Conservation (phyloP, 2,329 filamentous ascomycete genomes). For the Sporothrix inflata region DNA sequence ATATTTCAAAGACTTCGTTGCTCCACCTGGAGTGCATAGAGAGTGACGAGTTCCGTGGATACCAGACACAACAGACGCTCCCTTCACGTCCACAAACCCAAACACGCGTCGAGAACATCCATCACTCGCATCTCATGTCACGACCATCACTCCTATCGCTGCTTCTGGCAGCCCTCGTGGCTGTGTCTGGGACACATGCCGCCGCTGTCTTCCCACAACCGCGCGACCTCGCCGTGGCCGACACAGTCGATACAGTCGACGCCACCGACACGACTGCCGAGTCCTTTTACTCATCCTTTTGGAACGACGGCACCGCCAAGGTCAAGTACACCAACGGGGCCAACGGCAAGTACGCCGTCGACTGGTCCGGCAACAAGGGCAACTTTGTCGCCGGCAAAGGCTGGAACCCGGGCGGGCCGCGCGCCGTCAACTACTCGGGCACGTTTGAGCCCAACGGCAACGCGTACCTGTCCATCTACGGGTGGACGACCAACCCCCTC, state of each 20-base stretch:
- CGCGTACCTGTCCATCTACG: constrained; percentile 39
- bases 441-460: constrained; percentile 53
- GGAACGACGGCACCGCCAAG: constrained; percentile 47
- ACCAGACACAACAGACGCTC: no score
- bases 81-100: neutral
- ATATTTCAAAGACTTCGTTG: no score
- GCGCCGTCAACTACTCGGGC: constrained; percentile 54
- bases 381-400: constrained; percentile 63
- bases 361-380: constrained; percentile 47
- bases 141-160: neutral
- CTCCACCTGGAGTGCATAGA: no score
- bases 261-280: constrained; percentile 37
- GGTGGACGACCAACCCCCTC: constrained; percentile 33
- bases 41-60: no score
- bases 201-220: constrained; percentile 11
- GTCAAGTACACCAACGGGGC: constrained; percentile 48
- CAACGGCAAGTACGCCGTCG: constrained; percentile 44
- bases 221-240: constrained; percentile 37
- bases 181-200: neutral
- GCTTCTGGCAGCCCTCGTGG: neutral
- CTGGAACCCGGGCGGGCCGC: constrained; percentile 48
- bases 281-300: constrained; percentile 51
- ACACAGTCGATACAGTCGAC: constrained; percentile 37
- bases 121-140: neutral
- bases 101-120: neutral